Evolutionary conservation across 805 yeast genomes (phyloP).

Genomic region (Candida pseudofarinosa): DNA sequence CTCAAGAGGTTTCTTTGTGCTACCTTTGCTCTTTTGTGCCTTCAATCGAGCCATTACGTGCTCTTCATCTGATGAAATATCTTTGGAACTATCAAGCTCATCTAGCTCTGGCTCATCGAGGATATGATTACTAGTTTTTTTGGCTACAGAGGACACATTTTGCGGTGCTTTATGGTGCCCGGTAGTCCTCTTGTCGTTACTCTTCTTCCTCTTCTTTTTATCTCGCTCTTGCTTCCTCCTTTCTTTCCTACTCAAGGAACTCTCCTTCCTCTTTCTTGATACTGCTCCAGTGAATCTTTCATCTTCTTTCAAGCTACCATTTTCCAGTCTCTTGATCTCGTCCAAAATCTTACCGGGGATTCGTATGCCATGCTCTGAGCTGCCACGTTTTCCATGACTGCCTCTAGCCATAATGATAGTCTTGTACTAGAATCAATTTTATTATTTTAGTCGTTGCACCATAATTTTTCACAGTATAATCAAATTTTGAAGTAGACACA

Average conservation of each 20-base stretch:
- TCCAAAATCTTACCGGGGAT: slow-evolving; percentile 54
- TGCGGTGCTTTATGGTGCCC: too few relatives aligned
- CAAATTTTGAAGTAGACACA: neutral
- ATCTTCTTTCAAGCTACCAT: slow-evolving; percentile 40
- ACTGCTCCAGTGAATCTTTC: slow-evolving; percentile 15
- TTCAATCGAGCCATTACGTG: slow-evolving; percentile 12
- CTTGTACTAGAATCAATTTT: too few relatives aligned
- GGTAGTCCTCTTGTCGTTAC: neutral
- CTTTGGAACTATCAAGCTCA: neutral
- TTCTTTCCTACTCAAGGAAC: slow-evolving; percentile 29
- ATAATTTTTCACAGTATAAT: neutral
- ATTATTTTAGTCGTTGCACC: too few relatives aligned
- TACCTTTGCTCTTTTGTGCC: slow-evolving; percentile 8
- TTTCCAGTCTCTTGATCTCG: slow-evolving; percentile 40
- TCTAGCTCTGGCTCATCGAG: slow-evolving; percentile 3
- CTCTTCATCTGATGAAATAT: slow-evolving; percentile 11
- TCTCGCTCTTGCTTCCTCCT: slow-evolving; percentile 31
- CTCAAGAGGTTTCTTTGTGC: slow-evolving; percentile 17
- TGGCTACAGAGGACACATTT: too few relatives aligned
- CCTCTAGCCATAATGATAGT: neutral
- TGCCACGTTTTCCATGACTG: neutral
- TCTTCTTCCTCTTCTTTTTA: slow-evolving; percentile 17
- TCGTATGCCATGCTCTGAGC: slow-evolving; percentile 41
- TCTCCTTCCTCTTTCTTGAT: slow-evolving; percentile 17
- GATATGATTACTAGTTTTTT: too few relatives aligned